Percentiles rank a stretch among this genome's conserved stretches.
phyloP scores from a whole-genome alignment of 1,284 basidiomycete species.

The Paramarasmius palmivorus region DNA sequence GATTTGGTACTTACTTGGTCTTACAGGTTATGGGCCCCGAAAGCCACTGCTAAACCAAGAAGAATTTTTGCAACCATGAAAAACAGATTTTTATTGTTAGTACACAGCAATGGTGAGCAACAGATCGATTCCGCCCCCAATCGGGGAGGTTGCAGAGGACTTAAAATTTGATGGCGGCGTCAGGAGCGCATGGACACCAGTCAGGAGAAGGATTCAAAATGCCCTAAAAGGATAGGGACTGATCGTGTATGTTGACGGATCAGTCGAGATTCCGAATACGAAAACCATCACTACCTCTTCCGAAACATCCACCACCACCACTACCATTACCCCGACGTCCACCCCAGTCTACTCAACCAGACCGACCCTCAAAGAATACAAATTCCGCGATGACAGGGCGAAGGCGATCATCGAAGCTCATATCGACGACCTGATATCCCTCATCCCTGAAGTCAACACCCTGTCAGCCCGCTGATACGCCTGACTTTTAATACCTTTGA shows the following conservation, averaged over 20 bases:
- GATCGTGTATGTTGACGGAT: not conserved
- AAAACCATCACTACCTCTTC: not conserved
- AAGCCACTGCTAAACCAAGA: not conserved
- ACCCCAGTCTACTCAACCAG: slow-evolving; percentile 1
- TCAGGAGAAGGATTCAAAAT: not conserved
- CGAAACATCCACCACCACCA: not conserved
- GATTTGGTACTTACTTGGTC: not conserved
- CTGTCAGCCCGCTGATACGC: not conserved
- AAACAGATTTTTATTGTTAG: not conserved
- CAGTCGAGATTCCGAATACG: not conserved
- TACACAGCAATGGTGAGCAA: slow-evolving; percentile 6
- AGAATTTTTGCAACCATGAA: too few relatives aligned
- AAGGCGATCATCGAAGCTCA: slow-evolving; percentile 7
- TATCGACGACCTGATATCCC: not conserved
- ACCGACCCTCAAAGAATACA: slow-evolving; percentile 2
- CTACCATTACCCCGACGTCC: not conserved
- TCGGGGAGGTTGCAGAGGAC: slow-evolving; percentile 8
- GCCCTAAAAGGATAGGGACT: slow-evolving; percentile 1
- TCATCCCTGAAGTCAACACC: not conserved
- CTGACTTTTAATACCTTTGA: not conserved
- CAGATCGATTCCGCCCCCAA: slow-evolving; percentile 8
- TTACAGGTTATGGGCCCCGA: slow-evolving; percentile 12
- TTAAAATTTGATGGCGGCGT: slow-evolving; percentile 11
- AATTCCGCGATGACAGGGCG: slow-evolving; percentile 1
- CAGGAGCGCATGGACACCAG: not conserved